Evolutionary conservation across 2,329 filamentous ascomycete species (phyloP).

Genomic region (Penicillium sp.): DNA sequence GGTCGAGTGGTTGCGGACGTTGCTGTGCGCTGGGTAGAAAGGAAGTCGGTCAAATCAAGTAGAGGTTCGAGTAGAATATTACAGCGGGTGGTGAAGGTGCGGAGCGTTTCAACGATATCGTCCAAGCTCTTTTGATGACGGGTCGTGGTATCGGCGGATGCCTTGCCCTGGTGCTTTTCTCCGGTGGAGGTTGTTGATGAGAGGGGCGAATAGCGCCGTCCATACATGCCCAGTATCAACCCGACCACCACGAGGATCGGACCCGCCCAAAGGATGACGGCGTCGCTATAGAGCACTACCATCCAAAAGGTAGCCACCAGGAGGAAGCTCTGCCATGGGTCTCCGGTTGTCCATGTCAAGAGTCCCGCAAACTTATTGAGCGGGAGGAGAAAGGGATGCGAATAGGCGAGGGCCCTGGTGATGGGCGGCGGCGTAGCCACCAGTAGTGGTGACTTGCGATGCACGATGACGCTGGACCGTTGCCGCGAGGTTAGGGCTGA

Average conservation of each 20-base stretch:
- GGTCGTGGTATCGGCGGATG: slow-evolving; percentile 64
- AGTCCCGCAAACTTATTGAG: slow-evolving; percentile 84
- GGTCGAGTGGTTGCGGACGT: slow-evolving; percentile 90
- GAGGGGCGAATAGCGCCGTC: slow-evolving; percentile 82
- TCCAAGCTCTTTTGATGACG: slow-evolving; percentile 92
- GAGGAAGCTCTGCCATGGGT: slow-evolving; percentile 97
- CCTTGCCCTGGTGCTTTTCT: slow-evolving; percentile 61
- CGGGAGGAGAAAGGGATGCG: slow-evolving; percentile 89
- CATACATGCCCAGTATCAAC: slow-evolving; percentile 91
- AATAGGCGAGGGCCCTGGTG: slow-evolving; percentile 91
- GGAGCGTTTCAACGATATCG: slow-evolving; percentile 93
- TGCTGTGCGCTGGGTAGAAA: slow-evolving; percentile 86
- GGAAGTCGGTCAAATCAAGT: slow-evolving; percentile 85
- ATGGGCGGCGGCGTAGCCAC: slow-evolving; percentile 93
- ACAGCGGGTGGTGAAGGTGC: slow-evolving; percentile 86
- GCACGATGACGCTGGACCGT: slow-evolving; percentile 88
- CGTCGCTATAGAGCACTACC: slow-evolving; percentile 81
- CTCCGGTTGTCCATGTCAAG: slow-evolving; percentile 89
- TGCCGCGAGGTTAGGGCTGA: slow-evolving; percentile 72
- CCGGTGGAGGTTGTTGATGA: slow-evolving; percentile 81
- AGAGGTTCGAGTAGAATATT: slow-evolving; percentile 91
- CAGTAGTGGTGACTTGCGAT: slow-evolving; percentile 92
- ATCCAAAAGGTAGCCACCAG: slow-evolving; percentile 86
- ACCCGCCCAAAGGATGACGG: slow-evolving; percentile 77
- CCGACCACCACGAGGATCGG: slow-evolving; percentile 79